phyloP scores from a whole-genome alignment of 306 rosid genomes.

The peach (Prunus persica) region DNA sequence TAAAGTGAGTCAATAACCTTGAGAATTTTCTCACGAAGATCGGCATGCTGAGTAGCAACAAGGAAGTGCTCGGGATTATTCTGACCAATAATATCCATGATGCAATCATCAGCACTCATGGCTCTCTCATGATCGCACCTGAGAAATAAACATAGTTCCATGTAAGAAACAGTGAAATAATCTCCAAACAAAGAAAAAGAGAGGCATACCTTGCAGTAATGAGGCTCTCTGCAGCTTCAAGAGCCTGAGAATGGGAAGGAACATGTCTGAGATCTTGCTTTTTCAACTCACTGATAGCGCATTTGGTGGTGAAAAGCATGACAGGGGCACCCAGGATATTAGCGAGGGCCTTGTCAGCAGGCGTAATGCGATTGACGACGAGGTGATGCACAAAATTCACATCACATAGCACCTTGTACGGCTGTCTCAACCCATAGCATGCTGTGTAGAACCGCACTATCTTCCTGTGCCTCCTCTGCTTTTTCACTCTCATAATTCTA shows the following conservation, averaged over 20 bases:
- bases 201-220: conserved; percentile 51
- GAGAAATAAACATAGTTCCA: conserved; percentile 1
- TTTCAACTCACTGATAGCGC: conserved; percentile 68
- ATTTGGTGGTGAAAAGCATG: conserved; percentile 79
- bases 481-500: conserved; percentile 56
- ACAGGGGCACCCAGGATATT: conserved; percentile 53
- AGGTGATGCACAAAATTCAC: conserved; percentile 80
- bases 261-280: conserved; percentile 61
- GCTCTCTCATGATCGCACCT: conserved; percentile 71
- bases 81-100: conserved; percentile 62
- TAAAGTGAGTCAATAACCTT: conserved; percentile 36
- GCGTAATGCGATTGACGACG: conserved; percentile 52
- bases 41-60: conserved; percentile 71
- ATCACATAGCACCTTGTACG: conserved; percentile 74
- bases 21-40: conserved; percentile 52
- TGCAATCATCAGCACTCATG: conserved; percentile 53
- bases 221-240: conserved; percentile 60
- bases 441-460: conserved; percentile 61
- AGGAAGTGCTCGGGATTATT: conserved; percentile 76
- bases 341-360: conserved; percentile 61
- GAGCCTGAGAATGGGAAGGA: conserved; percentile 40
- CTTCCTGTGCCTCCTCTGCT: conserved; percentile 73
- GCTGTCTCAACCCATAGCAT: conserved; percentile 68
- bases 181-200: background rate
- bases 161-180: conserved; percentile 2